Evolutionary conservation across 768 basidiomycete species (phyloP), one percentile per base, ranked within the genome.

Genomic region (Mycena vulgaris): DNA sequence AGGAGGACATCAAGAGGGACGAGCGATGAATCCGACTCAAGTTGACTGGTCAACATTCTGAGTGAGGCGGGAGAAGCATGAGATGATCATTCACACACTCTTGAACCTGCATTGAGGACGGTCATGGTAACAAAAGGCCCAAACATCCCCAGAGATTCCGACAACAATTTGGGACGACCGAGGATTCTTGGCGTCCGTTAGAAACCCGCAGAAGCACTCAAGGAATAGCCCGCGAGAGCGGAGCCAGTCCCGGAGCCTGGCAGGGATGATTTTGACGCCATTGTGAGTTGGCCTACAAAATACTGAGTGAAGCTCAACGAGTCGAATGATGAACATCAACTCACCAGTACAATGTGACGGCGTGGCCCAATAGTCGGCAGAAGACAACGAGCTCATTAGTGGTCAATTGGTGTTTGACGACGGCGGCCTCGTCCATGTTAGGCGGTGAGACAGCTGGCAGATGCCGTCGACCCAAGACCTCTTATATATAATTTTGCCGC

Each of bases 51-150:
- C 1, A 53, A 33, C 8, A 33, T 19, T 21, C 21, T 3, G 23
- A 56, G n/a, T n/a, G 14, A 35, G 9, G 14, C 37, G n/a, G n/a
- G n/a, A n/a, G n/a, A 25, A 60, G 13, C 5, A 8, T 8, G 17
- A 13, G 6, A 35, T 35, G 7, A 6, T n/a, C n/a, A n/a, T n/a
- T n/a, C n/a, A 62, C 64, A 17, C 21, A 68, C 66, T 19, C 25
- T 55, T 42, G 59, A 61, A 68, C 2, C 5, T 11, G 21, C 66
- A 68, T 2, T 48, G 35, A 19, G 51, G 31, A 1, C 13, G 2
- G 16, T 48, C 23, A 21, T 25, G 55, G 35, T 68, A 58, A 23
- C 66, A 68, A 17, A 68, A n/a, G n/a, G n/a, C n/a, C n/a, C n/a
- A n/a, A n/a, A n/a, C n/a, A n/a, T n/a, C n/a, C n/a, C n/a, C n/a